Evolutionary conservation across 768 basidiomycete genomes (phyloP), one percentile per base, ranked within the genome.

Genomic region (Calocybe gangraenosa): DNA sequence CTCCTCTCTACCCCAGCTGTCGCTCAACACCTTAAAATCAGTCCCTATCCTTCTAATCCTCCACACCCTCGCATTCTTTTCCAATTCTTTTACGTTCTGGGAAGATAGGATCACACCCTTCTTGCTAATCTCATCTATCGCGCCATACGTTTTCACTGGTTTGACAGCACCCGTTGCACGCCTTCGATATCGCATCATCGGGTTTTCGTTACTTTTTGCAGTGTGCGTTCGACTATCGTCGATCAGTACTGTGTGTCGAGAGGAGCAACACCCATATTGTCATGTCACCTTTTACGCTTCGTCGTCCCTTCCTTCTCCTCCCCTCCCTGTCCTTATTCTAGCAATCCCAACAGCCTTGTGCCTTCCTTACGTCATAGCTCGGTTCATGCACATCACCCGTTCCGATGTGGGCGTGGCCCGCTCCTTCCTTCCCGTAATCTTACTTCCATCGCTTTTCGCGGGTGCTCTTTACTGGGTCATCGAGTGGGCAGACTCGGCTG

Each of bases 11-110:
- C 68, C 70, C 7, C 56, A 58, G 3, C 45, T 73, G 32, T 53
- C 65, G 31, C 31, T 60, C 15, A n/a, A 60, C 19, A 57, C 58
- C 18, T 40, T 66, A 15, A 48, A 51, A 21, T 57, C 66, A 7
- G 55, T 64, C 1, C 70, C 74, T 1, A 50, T 87, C 31, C 65
- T 81, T 25, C 73, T 86, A 44, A 45, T 80, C 45, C 68, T 92
- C 2, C 93, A 98, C 56, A 65, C 83, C 1, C 43, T 86, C 3
- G 70, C 84, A 6, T 95, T 95, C 65, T 77, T 85, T 13, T 95
- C 93, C 19, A 98, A 98, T 69, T 96, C 93, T 0, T 95, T 91
- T 70, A 91, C 89, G n/a, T 79, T 98, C 62, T 97, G 93, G 92
- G 96, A 99, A 75, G 94, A 97, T 61, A 77, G 78, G 23, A 70